Conservation (phyloP, 495 filamentous ascomycete genomes). For the Penicillium parvum region DNA sequence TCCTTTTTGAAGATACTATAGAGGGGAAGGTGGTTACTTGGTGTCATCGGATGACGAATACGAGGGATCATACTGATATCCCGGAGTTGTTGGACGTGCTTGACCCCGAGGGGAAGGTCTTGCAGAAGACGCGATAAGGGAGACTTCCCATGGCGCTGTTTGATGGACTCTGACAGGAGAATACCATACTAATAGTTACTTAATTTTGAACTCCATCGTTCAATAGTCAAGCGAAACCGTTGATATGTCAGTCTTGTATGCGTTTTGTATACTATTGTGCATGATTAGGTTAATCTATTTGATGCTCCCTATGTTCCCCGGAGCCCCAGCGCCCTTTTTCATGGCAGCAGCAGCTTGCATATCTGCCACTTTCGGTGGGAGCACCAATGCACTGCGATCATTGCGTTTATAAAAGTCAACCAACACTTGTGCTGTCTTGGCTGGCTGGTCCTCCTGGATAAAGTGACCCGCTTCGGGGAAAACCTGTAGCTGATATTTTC, state of each 20-base stretch:
- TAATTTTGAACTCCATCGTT: too few relatives aligned
- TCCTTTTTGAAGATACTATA: conserved; percentile 58
- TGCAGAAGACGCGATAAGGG: conserved; percentile 1
- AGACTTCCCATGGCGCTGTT: too few relatives aligned
- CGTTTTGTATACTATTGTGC: too few relatives aligned
- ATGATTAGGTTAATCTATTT: neutral
- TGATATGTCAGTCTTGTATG: too few relatives aligned
- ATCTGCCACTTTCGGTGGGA: conserved; percentile 84
- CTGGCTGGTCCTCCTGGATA: conserved; percentile 89
- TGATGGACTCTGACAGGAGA: too few relatives aligned
- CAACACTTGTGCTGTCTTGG: conserved; percentile 75
- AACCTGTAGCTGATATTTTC: conserved; percentile 93
- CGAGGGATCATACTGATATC: conserved; percentile 73
- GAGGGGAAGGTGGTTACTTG: conserved; percentile 56
- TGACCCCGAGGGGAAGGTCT: conserved; percentile 19
- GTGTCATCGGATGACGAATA: conserved; percentile 81
- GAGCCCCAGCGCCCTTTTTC: conserved; percentile 30
- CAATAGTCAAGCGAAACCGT: too few relatives aligned
- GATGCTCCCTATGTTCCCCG: neutral
- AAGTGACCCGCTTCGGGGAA: conserved; percentile 96
- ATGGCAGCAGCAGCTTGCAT: conserved; percentile 46
- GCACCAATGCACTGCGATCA: conserved; percentile 74
- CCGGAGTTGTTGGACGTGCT: conserved; percentile 56
- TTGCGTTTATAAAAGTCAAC: conserved; percentile 91
- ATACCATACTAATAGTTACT: too few relatives aligned